Percentiles rank a stretch among this genome's conserved stretches.
These are phyloP conservation scores for Coemansia sp. DNA, from an alignment of 192 early-diverging fungal genomes.

Conservation along the genomic window DNA sequence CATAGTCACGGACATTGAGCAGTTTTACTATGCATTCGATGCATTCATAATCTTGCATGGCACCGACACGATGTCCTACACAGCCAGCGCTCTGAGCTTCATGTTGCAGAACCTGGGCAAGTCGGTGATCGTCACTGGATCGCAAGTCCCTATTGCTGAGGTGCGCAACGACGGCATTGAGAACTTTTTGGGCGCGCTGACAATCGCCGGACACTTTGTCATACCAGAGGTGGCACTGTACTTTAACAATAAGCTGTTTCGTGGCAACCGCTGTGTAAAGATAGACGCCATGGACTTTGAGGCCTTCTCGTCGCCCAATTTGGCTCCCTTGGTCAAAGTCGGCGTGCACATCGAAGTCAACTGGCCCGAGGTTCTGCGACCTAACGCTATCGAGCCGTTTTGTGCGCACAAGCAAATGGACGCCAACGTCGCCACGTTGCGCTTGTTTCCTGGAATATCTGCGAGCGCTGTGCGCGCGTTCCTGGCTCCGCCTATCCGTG, in stretches of 20 bases:
- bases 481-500: slow-evolving; percentile 80
- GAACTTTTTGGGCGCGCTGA: slow-evolving; percentile 93
- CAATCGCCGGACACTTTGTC: slow-evolving; percentile 97
- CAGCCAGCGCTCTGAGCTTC: slow-evolving; percentile 88
- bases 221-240: slow-evolving; percentile 95
- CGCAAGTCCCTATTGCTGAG: slow-evolving; percentile 96
- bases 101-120: slow-evolving; percentile 98
- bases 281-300: slow-evolving; percentile 80
- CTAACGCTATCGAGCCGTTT: slow-evolving; percentile 84
- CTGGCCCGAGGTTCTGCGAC: slow-evolving; percentile 85
- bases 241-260: slow-evolving; percentile 91
- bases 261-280: slow-evolving; percentile 87
- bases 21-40: slow-evolving; percentile 90
- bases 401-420: slow-evolving; percentile 84
- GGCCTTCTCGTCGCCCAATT: slow-evolving; percentile 87
- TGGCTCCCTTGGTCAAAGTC: slow-evolving; percentile 87
- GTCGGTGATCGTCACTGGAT: slow-evolving; percentile 96
- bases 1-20: slow-evolving; percentile 95
- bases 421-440: slow-evolving; percentile 82
- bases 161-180: slow-evolving; percentile 98
- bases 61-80: slow-evolving; percentile 90
- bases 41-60: slow-evolving; percentile 96
- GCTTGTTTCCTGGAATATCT: slow-evolving; percentile 94
- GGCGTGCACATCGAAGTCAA: slow-evolving; percentile 96
- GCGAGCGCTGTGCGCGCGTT: slow-evolving; percentile 86